phyloP scores from a whole-genome alignment of 257 asterid genomes.

The Euphrasia confusa region DNA sequence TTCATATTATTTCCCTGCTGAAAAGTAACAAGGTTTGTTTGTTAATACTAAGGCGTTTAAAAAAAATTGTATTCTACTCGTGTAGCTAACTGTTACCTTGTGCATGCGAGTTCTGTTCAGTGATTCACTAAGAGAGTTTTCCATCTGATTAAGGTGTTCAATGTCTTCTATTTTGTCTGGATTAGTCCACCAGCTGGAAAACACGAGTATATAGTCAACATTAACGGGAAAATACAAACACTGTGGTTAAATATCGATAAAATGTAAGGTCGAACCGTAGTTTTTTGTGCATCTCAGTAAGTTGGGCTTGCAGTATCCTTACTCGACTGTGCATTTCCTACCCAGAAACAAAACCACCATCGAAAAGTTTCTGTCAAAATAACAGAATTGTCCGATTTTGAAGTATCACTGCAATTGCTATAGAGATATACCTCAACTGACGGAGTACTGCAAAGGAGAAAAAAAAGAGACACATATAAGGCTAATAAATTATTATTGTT shows the following conservation, averaged over 20 bases:
- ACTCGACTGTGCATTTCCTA: slow-evolving; percentile 66
- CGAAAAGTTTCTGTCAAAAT: slow-evolving; percentile 1
- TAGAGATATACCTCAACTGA: slow-evolving; percentile 52
- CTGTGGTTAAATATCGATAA: not conserved
- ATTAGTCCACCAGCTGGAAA: slow-evolving; percentile 71
- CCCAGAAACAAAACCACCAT: slow-evolving; percentile 24
- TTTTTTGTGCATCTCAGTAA: slow-evolving; percentile 46
- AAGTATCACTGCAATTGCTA: slow-evolving; percentile 10
- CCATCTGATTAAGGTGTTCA: slow-evolving; percentile 76
- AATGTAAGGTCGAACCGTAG: slow-evolving; percentile 37
- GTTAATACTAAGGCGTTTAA: no score
- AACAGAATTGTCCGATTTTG: slow-evolving; percentile 8
- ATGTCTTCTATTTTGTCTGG: slow-evolving; percentile 61
- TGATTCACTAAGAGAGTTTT: slow-evolving; percentile 50
- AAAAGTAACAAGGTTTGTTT: slow-evolving; percentile 8
- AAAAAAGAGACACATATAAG: not conserved
- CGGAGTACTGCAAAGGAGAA: slow-evolving; percentile 57
- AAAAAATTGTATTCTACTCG: no score
- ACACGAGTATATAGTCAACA: not conserved
- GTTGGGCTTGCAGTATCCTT: slow-evolving; percentile 43
- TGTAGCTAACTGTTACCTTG: slow-evolving; percentile 37
- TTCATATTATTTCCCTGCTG: slow-evolving; percentile 41
- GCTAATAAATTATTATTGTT: slow-evolving; percentile 1
- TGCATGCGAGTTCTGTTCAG: slow-evolving; percentile 44
- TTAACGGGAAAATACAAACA: not conserved